Evolutionary conservation across 2,329 filamentous ascomycete species (phyloP).

Genomic region (Talaromyces sp.): DNA sequence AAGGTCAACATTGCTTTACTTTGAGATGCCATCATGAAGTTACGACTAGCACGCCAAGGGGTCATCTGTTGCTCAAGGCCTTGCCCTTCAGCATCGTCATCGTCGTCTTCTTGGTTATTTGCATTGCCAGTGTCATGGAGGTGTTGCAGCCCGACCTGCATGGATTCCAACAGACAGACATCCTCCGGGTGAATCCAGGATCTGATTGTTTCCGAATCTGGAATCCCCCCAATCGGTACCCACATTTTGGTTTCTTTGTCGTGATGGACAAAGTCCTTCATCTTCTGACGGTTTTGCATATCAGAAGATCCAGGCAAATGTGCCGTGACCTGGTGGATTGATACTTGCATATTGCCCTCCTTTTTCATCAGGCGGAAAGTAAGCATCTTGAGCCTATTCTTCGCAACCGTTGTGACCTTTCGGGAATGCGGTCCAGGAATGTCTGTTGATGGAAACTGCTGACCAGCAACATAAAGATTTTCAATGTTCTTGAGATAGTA

Average conservation of each 20-base stretch:
- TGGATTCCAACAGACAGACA: constrained; percentile 87
- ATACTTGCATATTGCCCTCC: constrained; percentile 62
- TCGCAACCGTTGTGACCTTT: constrained; percentile 93
- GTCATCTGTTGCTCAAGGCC: constrained; percentile 83
- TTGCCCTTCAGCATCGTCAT: constrained; percentile 62
- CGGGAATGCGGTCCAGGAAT: constrained; percentile 89
- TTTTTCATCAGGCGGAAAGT: constrained; percentile 82
- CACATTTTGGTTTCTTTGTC: constrained; percentile 84
- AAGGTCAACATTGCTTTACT: constrained; percentile 96
- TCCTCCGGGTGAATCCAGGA: constrained; percentile 93
- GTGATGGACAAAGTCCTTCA: constrained; percentile 93
- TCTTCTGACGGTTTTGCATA: constrained; percentile 90
- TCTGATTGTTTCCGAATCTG: constrained; percentile 74
- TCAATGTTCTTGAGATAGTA: constrained; percentile 88
- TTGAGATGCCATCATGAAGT: constrained; percentile 87
- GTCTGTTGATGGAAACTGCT: constrained; percentile 86
- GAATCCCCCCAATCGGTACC: constrained; percentile 71
- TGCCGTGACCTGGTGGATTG: constrained; percentile 77
- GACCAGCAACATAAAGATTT: constrained; percentile 83
- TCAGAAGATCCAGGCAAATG: constrained; percentile 92
- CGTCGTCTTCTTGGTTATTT: constrained; percentile 59
- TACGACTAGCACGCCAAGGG: constrained; percentile 94
- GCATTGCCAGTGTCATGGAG: constrained; percentile 87
- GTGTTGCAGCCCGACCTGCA: constrained; percentile 91
- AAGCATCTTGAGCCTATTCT: constrained; percentile 94